Evolutionary conservation across 2,329 filamentous ascomycete species (phyloP).

Genomic region (Monosporascus sp.): DNA sequence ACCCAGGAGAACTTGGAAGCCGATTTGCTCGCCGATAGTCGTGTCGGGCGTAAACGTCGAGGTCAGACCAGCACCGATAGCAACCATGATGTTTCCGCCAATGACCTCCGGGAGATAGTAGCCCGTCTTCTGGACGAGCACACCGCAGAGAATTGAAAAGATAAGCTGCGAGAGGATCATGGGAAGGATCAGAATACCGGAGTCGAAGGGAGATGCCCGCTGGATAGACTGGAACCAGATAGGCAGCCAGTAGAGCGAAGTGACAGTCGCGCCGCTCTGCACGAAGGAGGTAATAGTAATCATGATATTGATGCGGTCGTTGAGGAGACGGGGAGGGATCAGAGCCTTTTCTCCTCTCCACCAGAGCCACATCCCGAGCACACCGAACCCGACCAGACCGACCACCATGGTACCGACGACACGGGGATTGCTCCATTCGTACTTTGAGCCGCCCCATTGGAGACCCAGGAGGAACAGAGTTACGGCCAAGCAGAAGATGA

Average conservation of each 20-base stretch:
- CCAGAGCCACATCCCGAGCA: conserved; percentile 30
- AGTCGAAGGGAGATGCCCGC: conserved; percentile 12
- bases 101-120: conserved; percentile 32
- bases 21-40: conserved; percentile 26
- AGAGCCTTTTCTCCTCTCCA: conserved; percentile 36
- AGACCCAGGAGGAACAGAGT: conserved; percentile 42
- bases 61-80: conserved; percentile 30
- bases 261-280: conserved; percentile 16
- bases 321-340: conserved; percentile 20
- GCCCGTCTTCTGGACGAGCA: conserved; percentile 19
- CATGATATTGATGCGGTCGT: conserved; percentile 13
- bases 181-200: conserved; percentile 22
- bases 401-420: conserved; percentile 35
- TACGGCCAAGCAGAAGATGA: conserved; percentile 25
- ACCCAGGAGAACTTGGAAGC: conserved; percentile 26
- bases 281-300: conserved; percentile 16
- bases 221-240: conserved; percentile 24
- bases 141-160: conserved; percentile 16
- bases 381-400: conserved; percentile 21
- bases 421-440: conserved; percentile 30
- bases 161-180: conserved; percentile 21
- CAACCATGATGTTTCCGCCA: conserved; percentile 21
- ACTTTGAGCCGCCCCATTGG: conserved; percentile 36
- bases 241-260: conserved; percentile 19
- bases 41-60: conserved; percentile 25